Evolutionary conservation across 768 basidiomycete genomes (phyloP), one percentile per base, ranked within the genome.

Genomic region (Leccinum aurantiacum): DNA sequence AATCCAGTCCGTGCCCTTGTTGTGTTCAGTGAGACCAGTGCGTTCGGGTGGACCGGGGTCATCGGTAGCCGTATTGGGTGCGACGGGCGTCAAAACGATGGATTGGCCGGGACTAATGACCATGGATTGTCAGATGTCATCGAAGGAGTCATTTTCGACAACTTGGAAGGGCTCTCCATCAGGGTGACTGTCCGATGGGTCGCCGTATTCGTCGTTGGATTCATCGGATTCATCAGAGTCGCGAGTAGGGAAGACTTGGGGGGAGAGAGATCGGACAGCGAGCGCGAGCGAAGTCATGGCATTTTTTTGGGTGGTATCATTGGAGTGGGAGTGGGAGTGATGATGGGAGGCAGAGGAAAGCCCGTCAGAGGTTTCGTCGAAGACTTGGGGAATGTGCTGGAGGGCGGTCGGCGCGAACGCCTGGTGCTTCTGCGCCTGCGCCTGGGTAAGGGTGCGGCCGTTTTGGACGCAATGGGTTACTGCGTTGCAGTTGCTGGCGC

Each of bases 321-420:
- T 9, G 14, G 54, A 22, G n/a, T n/a, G 33, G 33, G 33, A 35
- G 33, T 38, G 37, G 6, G 37, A 15, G 14, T 1, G 14, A 38
- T 38, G 6, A 38, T 38, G 37, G 6, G 19, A 62, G 33, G 5
- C 5, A 2, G 38, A 49, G 7, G 46, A 57, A 17, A 46, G 53
- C 10, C 8, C 31, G 5, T 64, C 53, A 6, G 60, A 62, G 24
- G 53, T 67, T 44, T 70, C 68, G n/a, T 70, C 65, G 6, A 67
- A 65, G 24, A 53, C 68, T 44, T 74, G 67, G 4, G 54, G 15
- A 14, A 75, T 74, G 44, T 64, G 64, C 3, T 65, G 31, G 74
- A 75, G 1, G 65, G 62, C 3, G 24, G 24, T 3, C 67, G 61
- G 51, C 64, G 63, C 15, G 53, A 2, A 4, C 22, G 22, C 22